Evolutionary conservation across 306 rosid species (phyloP).

Genomic region (Ceratonia siliqua): DNA sequence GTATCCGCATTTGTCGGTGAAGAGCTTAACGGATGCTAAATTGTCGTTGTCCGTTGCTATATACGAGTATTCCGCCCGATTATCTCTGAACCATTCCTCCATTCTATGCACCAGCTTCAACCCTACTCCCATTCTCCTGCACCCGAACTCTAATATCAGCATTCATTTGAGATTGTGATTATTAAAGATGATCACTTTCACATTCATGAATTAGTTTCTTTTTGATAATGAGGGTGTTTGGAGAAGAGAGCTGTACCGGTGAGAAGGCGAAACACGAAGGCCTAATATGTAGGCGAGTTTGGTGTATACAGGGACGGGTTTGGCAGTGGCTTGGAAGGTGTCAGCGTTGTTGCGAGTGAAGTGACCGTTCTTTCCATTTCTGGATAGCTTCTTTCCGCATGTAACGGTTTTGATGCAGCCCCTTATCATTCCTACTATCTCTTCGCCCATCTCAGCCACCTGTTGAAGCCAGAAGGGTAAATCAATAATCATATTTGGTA

Average conservation of each 20-base stretch:
- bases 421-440: slow-evolving; percentile 86
- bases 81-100: slow-evolving; percentile 77
- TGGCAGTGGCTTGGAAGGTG: slow-evolving; percentile 5
- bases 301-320: slow-evolving; percentile 65
- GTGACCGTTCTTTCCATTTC: slow-evolving; percentile 40
- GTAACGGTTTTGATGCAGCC: slow-evolving; percentile 95
- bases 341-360: neutral
- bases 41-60: slow-evolving; percentile 92
- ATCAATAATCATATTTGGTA: neutral
- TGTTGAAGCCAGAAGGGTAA: slow-evolving; percentile 23
- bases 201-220: too few species aligned
- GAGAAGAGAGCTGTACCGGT: slow-evolving; percentile 48
- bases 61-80: slow-evolving; percentile 86
- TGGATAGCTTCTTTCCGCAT: slow-evolving; percentile 64
- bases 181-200: neutral
- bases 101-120: slow-evolving; percentile 57
- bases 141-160: neutral
- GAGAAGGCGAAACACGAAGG: slow-evolving; percentile 89
- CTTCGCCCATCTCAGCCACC: slow-evolving; percentile 78
- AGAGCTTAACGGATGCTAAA: slow-evolving; percentile 72
- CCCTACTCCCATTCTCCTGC: slow-evolving; percentile 95
- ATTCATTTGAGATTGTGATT: neutral
- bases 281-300: slow-evolving; percentile 85
- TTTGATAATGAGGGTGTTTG: neutral
- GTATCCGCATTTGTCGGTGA: slow-evolving; percentile 93